Conservation (phyloP, 495 filamentous ascomycete genomes). For the Xylaria acuta region DNA sequence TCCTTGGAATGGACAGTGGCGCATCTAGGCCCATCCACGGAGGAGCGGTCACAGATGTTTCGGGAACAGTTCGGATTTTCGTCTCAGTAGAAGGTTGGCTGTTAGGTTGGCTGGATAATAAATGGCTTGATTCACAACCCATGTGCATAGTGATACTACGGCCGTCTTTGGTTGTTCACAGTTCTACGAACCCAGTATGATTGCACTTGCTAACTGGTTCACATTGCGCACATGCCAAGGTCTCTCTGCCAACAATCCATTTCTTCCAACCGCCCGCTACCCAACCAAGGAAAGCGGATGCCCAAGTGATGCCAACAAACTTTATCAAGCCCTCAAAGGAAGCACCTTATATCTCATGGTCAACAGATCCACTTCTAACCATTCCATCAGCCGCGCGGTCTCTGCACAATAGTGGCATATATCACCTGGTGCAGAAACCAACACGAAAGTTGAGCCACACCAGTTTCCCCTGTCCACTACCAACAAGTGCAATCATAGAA, state of each 20-base stretch:
- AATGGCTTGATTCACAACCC: neutral
- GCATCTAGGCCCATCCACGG: neutral
- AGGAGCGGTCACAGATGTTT: neutral
- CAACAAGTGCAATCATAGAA: neutral
- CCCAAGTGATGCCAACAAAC: neutral
- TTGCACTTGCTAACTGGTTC: neutral
- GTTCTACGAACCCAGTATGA: neutral
- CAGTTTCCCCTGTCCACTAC: neutral
- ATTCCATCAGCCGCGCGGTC: neutral
- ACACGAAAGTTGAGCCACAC: neutral
- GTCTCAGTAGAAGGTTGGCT: neutral
- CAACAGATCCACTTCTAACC: neutral
- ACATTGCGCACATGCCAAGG: neutral
- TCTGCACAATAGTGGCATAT: neutral
- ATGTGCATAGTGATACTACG: neutral
- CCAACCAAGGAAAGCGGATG: neutral
- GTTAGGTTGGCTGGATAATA: neutral
- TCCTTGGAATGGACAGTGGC: too few species aligned
- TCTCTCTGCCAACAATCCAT: neutral
- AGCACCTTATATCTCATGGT: neutral
- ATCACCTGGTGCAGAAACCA: neutral
- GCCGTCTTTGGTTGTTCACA: too few species aligned
- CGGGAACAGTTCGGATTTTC: neutral
- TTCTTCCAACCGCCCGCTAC: neutral
- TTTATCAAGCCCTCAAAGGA: neutral